phyloP scores from a whole-genome alignment of 2,329 filamentous ascomycete genomes.

The Xylariaceae sp. region DNA sequence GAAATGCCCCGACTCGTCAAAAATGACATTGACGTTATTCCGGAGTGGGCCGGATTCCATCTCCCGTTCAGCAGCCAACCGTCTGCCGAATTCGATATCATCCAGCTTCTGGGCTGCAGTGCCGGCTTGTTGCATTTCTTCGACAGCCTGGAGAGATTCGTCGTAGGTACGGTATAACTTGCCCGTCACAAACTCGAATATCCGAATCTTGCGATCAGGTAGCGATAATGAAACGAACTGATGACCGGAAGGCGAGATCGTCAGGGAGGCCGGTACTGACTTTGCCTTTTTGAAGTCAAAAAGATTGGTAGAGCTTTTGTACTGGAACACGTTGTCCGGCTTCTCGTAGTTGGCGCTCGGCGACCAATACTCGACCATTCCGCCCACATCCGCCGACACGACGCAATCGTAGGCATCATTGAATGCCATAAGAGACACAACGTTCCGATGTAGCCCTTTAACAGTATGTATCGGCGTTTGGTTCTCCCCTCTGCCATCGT shows the following conservation, averaged over 20 bases:
- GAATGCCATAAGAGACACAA: constrained; percentile 81
- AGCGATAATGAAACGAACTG: constrained; percentile 87
- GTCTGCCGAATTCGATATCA: constrained; percentile 83
- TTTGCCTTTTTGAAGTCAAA: constrained; percentile 98
- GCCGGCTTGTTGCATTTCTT: constrained; percentile 94
- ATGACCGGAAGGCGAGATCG: constrained; percentile 77
- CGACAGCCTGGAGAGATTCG: constrained; percentile 82
- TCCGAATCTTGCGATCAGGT: constrained; percentile 84
- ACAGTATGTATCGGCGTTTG: constrained; percentile 71
- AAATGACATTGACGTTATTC: constrained; percentile 77
- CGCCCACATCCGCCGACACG: constrained; percentile 78
- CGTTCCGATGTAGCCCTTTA: constrained; percentile 70
- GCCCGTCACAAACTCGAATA: constrained; percentile 87
- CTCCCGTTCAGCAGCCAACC: constrained; percentile 80
- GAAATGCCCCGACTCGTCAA: constrained; percentile 95
- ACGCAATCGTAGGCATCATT: constrained; percentile 88
- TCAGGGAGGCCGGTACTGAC: constrained; percentile 73
- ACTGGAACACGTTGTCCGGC: constrained; percentile 82
- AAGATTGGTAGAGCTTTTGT: constrained; percentile 88
- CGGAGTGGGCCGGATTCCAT: constrained; percentile 65
- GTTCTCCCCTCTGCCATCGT: constrained; percentile 83
- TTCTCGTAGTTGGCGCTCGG: constrained; percentile 80
- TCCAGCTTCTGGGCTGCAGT: constrained; percentile 77
- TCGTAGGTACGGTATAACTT: constrained; percentile 93
- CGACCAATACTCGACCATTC: constrained; percentile 97